Percentiles rank a stretch among this genome's conserved stretches.
phyloP scores from a whole-genome alignment of 176 grass and related monocot genomes.

The Eragrostis nindensis region DNA sequence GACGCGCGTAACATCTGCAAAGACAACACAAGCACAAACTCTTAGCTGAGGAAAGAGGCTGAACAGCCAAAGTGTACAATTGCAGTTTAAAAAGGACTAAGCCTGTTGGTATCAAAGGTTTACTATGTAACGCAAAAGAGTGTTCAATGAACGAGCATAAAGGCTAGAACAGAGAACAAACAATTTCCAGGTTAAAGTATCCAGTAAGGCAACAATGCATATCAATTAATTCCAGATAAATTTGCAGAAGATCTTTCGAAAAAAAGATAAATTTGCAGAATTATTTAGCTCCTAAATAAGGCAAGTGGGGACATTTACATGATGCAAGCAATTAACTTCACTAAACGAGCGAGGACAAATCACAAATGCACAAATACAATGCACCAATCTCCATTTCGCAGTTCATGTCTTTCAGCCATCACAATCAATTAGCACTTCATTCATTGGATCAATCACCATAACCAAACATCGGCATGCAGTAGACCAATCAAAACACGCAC shows the following conservation, averaged over 20 bases:
- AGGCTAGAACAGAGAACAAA: neutral
- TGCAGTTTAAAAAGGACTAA: neutral
- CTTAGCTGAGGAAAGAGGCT: neutral
- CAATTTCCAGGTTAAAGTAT: neutral
- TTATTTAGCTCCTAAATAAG: neutral
- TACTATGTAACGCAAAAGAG: neutral
- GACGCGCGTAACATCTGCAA: constrained; percentile 40
- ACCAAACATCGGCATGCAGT: neutral
- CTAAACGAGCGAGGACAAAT: neutral
- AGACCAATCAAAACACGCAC: neutral
- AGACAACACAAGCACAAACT: constrained; percentile 2
- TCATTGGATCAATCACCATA: neutral
- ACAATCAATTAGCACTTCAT: neutral
- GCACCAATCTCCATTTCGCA: neutral
- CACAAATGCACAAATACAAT: neutral
- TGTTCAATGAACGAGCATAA: neutral
- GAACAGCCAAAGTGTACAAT: neutral
- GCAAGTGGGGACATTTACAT: neutral
- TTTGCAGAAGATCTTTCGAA: too few species aligned
- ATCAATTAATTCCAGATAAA: neutral
- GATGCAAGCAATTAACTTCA: neutral
- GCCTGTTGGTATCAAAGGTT: neutral
- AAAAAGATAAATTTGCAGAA: neutral
- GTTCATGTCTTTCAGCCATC: neutral
- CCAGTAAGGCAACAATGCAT: neutral